Base-by-base conservation (phyloP, 2,329 filamentous ascomycete genomes). In the Alternaria metachromatica region DNA sequence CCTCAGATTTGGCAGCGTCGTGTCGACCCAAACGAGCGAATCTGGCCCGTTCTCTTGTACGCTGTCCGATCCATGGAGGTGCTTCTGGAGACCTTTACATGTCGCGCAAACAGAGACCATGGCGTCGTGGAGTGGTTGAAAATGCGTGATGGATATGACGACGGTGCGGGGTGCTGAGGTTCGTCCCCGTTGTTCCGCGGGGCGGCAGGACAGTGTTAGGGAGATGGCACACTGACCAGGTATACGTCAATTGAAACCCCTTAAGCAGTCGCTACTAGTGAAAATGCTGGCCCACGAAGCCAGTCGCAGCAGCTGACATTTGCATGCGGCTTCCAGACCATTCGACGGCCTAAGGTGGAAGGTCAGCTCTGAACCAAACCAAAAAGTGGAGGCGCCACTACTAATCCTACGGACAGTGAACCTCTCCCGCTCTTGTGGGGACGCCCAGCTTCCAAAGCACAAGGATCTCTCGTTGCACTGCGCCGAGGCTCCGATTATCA, bases 1-100 rank as follows among this genome's bases (percentile, higher is more conserved):
- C 55, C 76, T 73, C 53, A 80, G 65, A 25, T 61, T 67, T 65
- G 76, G 64, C 56, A 80, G 51, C 9, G 72, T 74, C 49, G 75
- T 73, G 62, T 71, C 73, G 58, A 78, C 60, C 72, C 72, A 75
- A 21, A 69, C 64, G 46, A 72, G 54, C 9, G 68, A 62, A 21
- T 51, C 66, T 20, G 67, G 41, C 6, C 71, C 66, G 8, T 63
- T 58, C 41, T 69, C 66, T 58, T 68, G 67, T 20, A 50, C 21
- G 28, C 58, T 63, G 33, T 72, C 69, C 28, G 69, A 56, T n/a
- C 65, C 55, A 28, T 67, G 68, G 26, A 72, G 68, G 50, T 76
- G 69, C 60, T 73, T 77, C 58, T 79, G 76, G 61, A 79, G 64
- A 57, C 75, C 72, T 72, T 75, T 75, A 66, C 76, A 79, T 60